phyloP scores from a whole-genome alignment of 805 yeast genomes.

The Saccharomycopsis guyanensis region DNA sequence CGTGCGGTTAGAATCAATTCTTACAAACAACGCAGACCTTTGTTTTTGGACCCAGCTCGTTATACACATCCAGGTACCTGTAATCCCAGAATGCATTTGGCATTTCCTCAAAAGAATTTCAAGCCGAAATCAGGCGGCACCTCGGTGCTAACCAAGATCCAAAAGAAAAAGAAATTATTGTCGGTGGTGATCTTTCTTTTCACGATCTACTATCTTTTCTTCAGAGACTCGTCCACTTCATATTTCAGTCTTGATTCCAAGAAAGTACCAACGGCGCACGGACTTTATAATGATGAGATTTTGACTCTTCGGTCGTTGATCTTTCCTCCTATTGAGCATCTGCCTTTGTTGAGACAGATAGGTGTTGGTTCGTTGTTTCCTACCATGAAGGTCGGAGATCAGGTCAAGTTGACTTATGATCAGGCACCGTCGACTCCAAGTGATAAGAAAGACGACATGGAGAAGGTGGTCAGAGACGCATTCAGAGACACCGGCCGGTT shows the following conservation, averaged over 20 bases:
- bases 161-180: conserved; percentile 12
- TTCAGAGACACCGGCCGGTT: conserved; percentile 63
- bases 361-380: conserved; percentile 43
- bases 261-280: conserved; percentile 32
- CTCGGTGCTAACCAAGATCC: conserved; percentile 9
- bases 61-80: not conserved
- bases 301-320: conserved; percentile 46
- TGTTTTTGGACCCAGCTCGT: no score
- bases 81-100: conserved; percentile 16
- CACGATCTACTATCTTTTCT: conserved; percentile 14
- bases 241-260: conserved; percentile 13
- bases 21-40: no score
- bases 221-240: conserved; percentile 11
- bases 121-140: conserved; percentile 18
- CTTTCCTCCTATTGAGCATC: conserved; percentile 71
- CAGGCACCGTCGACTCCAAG: conserved; percentile 9
- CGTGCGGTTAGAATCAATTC: no score
- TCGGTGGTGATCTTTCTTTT: conserved; percentile 10
- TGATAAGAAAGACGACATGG: conserved; percentile 23
- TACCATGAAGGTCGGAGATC: conserved; percentile 19
- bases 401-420: conserved; percentile 20
- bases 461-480: conserved; percentile 40
- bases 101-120: conserved; percentile 20
- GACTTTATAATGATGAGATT: conserved; percentile 38
- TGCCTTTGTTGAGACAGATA: conserved; percentile 50